Evolutionary conservation across 176 grass and related monocot genomes (phyloP), one percentile per base, ranked within the genome.

Genomic region (Phoenix dactylifera): DNA sequence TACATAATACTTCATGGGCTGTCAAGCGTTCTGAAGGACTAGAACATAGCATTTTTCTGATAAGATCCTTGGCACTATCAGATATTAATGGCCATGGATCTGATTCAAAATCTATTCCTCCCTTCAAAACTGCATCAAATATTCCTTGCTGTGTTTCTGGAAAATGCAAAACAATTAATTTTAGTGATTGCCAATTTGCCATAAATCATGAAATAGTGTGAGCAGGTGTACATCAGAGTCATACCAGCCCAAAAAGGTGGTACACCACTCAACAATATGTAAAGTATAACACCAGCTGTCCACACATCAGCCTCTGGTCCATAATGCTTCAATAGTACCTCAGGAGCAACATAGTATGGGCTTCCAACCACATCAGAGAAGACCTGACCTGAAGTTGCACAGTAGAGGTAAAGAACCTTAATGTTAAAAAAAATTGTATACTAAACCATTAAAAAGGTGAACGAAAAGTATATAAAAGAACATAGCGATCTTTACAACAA

Each of bases 91-190:
- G 94, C 94, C 94, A 98, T 24, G 94, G 94, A 16, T 93, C 94
- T 57, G 85, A 86, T 55, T 89, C 88, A 79, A 98, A 98, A 84
- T 98, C 94, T 58, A 98, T 98, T 14, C 28, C 67, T 49, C 88
- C 87, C 72, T 92, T 92, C 67, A 98, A 56, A 76, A 98, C 93
- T 57, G 93, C 93, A 85, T 98, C 93, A 65, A 98, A 98, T 89
- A 98, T 98, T 69, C 93, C 93, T 86, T 98, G 90, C 17, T 95
- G 90, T 24, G 90, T 90, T 73, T 95, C 90, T 95, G 83, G 67
- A 62, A 52, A 72, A 69, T 65, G 60, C 20, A n/a, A 57, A 53
- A 20, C 20, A 23, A 30, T 22, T 4, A 25, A 15, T 30, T 55
- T 52, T 35, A 65, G 32, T 23, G 19, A 25, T 54, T 17, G 19